Evolutionary conservation across 306 rosid genomes (phyloP).

Genomic region (Coriaria nepalensis): DNA sequence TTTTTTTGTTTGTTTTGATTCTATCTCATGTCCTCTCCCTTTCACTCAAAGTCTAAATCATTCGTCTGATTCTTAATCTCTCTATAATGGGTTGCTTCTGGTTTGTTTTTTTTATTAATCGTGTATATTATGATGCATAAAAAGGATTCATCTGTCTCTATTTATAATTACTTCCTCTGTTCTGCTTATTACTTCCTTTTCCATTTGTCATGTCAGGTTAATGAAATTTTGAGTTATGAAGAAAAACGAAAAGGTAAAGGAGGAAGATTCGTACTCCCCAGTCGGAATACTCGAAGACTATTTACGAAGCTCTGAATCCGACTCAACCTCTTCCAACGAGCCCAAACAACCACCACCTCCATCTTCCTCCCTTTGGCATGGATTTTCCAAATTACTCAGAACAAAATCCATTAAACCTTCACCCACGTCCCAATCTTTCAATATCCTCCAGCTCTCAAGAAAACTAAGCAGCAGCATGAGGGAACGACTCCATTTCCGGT

Average conservation of each 20-base stretch:
- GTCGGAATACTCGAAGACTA: slow-evolving; percentile 77
- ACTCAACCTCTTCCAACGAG: slow-evolving; percentile 56
- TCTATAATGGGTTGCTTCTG: too few relatives aligned
- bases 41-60: too few relatives aligned
- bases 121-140: too few relatives aligned
- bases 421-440: slow-evolving; percentile 42
- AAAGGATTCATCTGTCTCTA: too few relatives aligned
- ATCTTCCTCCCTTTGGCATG: slow-evolving; percentile 32
- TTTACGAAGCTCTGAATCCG: slow-evolving; percentile 69
- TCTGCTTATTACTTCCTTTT: slow-evolving; percentile 1
- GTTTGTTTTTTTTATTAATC: too few relatives aligned
- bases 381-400: slow-evolving; percentile 35
- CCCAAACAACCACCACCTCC: slow-evolving; percentile 16
- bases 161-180: not conserved
- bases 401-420: slow-evolving; percentile 38
- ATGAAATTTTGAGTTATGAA: slow-evolving; percentile 29
- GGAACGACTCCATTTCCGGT: slow-evolving; percentile 36
- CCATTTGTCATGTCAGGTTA: slow-evolving; percentile 18
- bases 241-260: slow-evolving; percentile 15
- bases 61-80: too few relatives aligned
- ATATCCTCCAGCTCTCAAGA: slow-evolving; percentile 35
- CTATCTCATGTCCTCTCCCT: too few relatives aligned
- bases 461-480: slow-evolving; percentile 61
- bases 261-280: slow-evolving; percentile 48
- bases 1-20: too few relatives aligned